phyloP scores from a whole-genome alignment of 805 yeast species.

The Cyberlindnera euphorbiae region DNA sequence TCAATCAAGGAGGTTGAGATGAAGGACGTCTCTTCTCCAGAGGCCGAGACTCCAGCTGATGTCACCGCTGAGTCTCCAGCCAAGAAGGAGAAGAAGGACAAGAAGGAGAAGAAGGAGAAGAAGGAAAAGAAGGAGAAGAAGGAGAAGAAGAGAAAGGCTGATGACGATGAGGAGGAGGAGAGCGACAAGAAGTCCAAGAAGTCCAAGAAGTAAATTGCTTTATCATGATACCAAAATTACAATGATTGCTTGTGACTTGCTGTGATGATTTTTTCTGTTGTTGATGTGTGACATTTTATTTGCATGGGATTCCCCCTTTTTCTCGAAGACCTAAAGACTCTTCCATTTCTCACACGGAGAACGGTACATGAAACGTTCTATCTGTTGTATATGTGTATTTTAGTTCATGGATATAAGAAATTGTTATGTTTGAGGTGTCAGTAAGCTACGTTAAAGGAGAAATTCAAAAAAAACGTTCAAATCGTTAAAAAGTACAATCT shows the following conservation, averaged over 20 bases:
- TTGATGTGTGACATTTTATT: slow-evolving; percentile 10
- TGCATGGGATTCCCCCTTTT: slow-evolving; percentile 11
- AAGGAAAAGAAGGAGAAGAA: slow-evolving; percentile 46
- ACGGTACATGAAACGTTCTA: no score
- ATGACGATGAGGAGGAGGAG: slow-evolving; percentile 49
- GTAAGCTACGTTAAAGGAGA: no score
- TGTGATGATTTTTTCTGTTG: not conserved
- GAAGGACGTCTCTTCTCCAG: slow-evolving; percentile 27
- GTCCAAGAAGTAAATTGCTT: slow-evolving; percentile 14
- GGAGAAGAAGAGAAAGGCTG: slow-evolving; percentile 52
- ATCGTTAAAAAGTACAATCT: no score
- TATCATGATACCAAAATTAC: no score
- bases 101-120: slow-evolving; percentile 51
- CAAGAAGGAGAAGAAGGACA: slow-evolving; percentile 59
- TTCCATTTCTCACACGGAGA: slow-evolving; percentile 1
- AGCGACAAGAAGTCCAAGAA: slow-evolving; percentile 43
- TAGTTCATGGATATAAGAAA: slow-evolving; percentile 10
- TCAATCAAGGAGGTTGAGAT: slow-evolving; percentile 39
- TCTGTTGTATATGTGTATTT: slow-evolving; percentile 9
- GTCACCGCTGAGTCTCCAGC: slow-evolving; percentile 23
- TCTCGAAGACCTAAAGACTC: slow-evolving; percentile 3
- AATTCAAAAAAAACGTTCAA: no score
- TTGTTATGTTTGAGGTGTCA: no score
- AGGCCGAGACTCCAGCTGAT: slow-evolving; percentile 24
- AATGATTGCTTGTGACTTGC: no score